Base-by-base conservation (phyloP, 768 basidiomycete species). In the Sporobolomyces roseus region DNA sequence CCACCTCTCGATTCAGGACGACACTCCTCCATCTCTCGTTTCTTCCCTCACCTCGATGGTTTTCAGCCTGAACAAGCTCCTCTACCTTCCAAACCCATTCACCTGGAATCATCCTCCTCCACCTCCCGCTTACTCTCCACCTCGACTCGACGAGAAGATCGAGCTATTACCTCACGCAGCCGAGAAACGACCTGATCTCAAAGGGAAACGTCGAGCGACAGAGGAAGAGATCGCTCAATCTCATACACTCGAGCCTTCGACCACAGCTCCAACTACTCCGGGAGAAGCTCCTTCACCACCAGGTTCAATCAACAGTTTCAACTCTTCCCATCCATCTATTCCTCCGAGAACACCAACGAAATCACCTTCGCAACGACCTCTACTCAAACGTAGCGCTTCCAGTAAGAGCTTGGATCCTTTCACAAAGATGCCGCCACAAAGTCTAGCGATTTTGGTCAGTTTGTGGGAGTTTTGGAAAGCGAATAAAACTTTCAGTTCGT, bases 11-110 rank as follows among this genome's bases (percentile, higher is more conserved):
- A 45, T 72, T 25, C 41, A 55, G 29, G 74, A 76, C 62, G 75
- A 76, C 54, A 8, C 65, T 1, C 69, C 75, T 1, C 49, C 67
- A 1, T 53, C 74, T 10, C 61, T 75, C 46, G 65, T 62, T 54
- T 61, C 70, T 14, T 60, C 63, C 9, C 41, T 76, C 46, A 53
- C 69, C 7, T 72, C 70, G 27, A 59, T 76, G 55, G 49, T 76
- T 12, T 41, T 29, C 49, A 67, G 65, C 13, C 49, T 76, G 30
- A 56, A 64, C 32, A 25, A 66, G 29, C 12, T 48, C 27, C 62
- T 60, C 1, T 29, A 70, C 32, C 32, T 69, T 36, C 3, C 29
- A 9, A 41, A 56, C 25, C 58, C 58, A 2, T 62, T 72, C 41
- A 35, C 51, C 19, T 43, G 53, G 48, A 56, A 27, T n/a, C 64